Evolutionary conservation across 2,329 filamentous ascomycete species (phyloP).

Genomic region (Bipolaris cookei): DNA sequence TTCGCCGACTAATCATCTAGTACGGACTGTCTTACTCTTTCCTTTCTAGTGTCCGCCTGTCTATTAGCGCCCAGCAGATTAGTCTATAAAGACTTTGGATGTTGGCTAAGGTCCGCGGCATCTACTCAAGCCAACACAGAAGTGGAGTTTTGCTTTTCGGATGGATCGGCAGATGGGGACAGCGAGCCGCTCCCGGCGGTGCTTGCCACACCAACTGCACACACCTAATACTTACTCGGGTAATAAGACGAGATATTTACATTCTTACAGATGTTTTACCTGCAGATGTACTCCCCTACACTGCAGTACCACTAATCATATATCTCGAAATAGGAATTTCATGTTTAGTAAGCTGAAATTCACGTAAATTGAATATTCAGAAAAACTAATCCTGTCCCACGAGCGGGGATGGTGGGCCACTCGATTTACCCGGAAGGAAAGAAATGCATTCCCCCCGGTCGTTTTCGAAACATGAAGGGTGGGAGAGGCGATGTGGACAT

Average conservation of each 20-base stretch:
- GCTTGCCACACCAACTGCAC: slow-evolving; percentile 3
- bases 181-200: slow-evolving; percentile 8
- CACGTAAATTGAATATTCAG: not conserved
- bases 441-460: slow-evolving; percentile 12
- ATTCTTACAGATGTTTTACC: not conserved
- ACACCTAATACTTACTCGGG: not conserved
- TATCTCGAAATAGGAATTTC: not conserved
- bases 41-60: not conserved
- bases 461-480: slow-evolving; percentile 5
- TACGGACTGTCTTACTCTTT: not conserved
- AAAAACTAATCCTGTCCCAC: not conserved
- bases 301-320: not conserved
- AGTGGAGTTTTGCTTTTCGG: slow-evolving; percentile 13
- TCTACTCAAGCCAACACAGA: slow-evolving; percentile 4
- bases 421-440: slow-evolving; percentile 5
- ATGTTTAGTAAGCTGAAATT: not conserved
- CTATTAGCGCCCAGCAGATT: slow-evolving; percentile 5
- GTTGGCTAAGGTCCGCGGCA: not conserved
- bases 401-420: not conserved
- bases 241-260: not conserved
- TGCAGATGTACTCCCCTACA: not conserved
- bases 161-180: slow-evolving; percentile 1
- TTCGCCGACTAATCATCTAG: not conserved
- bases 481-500: not conserved
- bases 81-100: slow-evolving; percentile 1